Conservation (phyloP, 2,329 filamentous ascomycete species). For the Chrysoporthe cubensis region DNA sequence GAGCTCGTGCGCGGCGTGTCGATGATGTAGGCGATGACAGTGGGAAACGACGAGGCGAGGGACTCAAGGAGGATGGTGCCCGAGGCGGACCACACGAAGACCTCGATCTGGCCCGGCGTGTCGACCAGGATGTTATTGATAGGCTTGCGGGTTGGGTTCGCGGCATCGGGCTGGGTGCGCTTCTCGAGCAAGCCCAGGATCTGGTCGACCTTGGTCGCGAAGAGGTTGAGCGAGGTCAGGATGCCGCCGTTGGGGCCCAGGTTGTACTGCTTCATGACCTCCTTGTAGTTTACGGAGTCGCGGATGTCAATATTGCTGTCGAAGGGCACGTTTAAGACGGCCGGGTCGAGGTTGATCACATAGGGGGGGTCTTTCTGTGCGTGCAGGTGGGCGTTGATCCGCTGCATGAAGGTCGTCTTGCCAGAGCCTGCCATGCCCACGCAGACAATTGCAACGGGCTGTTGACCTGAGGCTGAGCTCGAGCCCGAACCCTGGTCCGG, state of each 20-base stretch:
- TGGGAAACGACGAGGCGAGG: slow-evolving; percentile 91
- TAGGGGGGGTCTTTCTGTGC: slow-evolving; percentile 81
- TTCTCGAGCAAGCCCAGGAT: slow-evolving; percentile 89
- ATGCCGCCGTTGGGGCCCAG: slow-evolving; percentile 97
- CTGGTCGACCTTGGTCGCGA: slow-evolving; percentile 97
- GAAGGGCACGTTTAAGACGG: slow-evolving; percentile 90
- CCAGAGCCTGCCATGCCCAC: slow-evolving; percentile 97
- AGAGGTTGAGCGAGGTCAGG: slow-evolving; percentile 91
- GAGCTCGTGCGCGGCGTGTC: slow-evolving; percentile 93
- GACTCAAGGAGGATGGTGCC: slow-evolving; percentile 93
- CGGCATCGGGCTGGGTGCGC: slow-evolving; percentile 68
- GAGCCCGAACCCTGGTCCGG: slow-evolving; percentile 8
- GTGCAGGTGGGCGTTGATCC: slow-evolving; percentile 93
- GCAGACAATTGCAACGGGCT: slow-evolving; percentile 83
- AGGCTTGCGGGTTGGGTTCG: slow-evolving; percentile 62
- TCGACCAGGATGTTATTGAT: slow-evolving; percentile 89
- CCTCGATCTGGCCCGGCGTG: slow-evolving; percentile 96
- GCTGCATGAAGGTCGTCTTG: slow-evolving; percentile 99
- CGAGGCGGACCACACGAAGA: slow-evolving; percentile 97
- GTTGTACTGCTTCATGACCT: slow-evolving; percentile 99
- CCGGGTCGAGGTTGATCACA: slow-evolving; percentile 95
- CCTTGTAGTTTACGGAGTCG: slow-evolving; percentile 98
- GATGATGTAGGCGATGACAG: slow-evolving; percentile 95
- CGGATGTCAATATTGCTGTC: slow-evolving; percentile 98
- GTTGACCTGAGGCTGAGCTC: slow-evolving; percentile 12